These are phyloP conservation scores for Boletellus sp. DNA, from an alignment of 768 basidiomycete species.

Conservation along the genomic window DNA sequence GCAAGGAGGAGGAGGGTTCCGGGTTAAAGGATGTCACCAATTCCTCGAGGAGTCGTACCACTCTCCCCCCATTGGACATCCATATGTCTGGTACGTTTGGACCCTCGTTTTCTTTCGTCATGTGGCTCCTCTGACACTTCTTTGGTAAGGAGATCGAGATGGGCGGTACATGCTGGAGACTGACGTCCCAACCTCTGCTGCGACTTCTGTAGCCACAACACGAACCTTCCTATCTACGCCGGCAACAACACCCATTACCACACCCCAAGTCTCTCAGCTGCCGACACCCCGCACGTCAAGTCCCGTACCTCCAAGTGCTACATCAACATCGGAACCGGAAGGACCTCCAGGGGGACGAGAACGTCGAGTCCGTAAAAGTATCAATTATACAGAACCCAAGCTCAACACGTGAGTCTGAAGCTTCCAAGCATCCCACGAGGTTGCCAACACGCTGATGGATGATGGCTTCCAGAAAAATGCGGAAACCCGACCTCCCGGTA, in stretches of 20 bases:
- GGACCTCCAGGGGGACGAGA: constrained; percentile 35
- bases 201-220: constrained; percentile 33
- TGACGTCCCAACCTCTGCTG: constrained; percentile 35
- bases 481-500: constrained; percentile 63
- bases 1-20: constrained; percentile 35
- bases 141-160: constrained; percentile 31
- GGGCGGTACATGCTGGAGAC: constrained; percentile 36
- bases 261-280: constrained; percentile 34
- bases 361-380: constrained; percentile 67
- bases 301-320: constrained; percentile 36
- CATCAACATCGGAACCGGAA: constrained; percentile 33
- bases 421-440: neutral
- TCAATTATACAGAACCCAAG: constrained; percentile 87
- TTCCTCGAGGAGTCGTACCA: constrained; percentile 40
- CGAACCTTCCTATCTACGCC: constrained; percentile 43
- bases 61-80: constrained; percentile 36
- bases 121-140: constrained; percentile 13
- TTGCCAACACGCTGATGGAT: constrained; percentile 6
- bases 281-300: constrained; percentile 53
- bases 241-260: constrained; percentile 38
- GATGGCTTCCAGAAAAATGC: constrained; percentile 66
- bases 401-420: constrained; percentile 68
- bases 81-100: constrained; percentile 33
- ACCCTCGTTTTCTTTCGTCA: neutral
- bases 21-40: constrained; percentile 64